Evolutionary conservation across 768 basidiomycete genomes (phyloP).

Genomic region (Panaeolus cyanescens): DNA sequence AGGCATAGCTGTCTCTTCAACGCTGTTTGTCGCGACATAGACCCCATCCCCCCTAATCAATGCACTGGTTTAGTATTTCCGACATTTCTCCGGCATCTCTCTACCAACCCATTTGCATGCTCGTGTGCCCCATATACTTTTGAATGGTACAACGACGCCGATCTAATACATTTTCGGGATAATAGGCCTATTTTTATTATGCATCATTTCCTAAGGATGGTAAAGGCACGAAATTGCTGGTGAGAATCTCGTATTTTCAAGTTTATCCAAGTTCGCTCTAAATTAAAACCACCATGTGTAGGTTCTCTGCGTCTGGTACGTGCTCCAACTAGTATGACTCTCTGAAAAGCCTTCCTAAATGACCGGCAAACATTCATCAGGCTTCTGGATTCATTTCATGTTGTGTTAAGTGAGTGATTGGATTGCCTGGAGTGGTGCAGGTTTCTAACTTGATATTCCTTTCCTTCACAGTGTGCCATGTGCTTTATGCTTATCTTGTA

Average conservation of each 20-base stretch:
- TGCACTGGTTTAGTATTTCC: not conserved
- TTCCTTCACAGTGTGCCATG: constrained; percentile 36
- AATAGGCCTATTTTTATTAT: constrained; percentile 45
- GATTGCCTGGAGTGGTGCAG: not conserved
- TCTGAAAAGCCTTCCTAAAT: not conserved
- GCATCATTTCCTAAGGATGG: constrained; percentile 40
- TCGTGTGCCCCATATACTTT: not conserved
- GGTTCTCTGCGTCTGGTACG: constrained; percentile 6
- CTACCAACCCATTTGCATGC: not conserved
- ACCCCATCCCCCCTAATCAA: not conserved
- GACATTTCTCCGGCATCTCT: not conserved
- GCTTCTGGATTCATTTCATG: constrained; percentile 42
- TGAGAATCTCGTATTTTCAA: constrained; percentile 17
- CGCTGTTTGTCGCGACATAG: no score
- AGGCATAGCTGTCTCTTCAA: not conserved
- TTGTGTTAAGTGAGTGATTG: constrained; percentile 36
- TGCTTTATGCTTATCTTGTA: constrained; percentile 45
- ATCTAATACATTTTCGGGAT: not conserved
- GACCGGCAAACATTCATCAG: constrained; percentile 17
- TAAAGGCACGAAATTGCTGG: constrained; percentile 32
- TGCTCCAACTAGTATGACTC: not conserved
- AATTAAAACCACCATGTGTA: constrained; percentile 1
- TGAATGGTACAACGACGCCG: not conserved
- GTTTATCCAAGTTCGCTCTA: not conserved
- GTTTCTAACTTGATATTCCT: not conserved